Conservation (phyloP, 345 rosid species). For the Brassica incana region DNA sequence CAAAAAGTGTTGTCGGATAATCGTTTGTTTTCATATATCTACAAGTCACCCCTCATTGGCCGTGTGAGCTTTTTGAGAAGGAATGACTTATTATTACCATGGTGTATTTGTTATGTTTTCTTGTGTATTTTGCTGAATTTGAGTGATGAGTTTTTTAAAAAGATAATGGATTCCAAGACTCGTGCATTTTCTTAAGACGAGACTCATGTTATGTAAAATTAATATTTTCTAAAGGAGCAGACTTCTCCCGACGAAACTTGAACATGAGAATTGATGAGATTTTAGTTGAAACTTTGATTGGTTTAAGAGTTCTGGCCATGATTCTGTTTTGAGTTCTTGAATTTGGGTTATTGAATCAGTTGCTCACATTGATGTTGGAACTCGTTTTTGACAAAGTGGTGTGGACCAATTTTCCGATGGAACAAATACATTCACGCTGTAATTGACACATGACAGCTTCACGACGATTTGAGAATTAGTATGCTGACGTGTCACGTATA, state of each 20-base stretch:
- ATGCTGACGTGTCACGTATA: too few relatives aligned
- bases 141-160: background rate
- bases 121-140: background rate
- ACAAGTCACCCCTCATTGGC: background rate
- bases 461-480: too few relatives aligned
- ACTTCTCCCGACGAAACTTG: background rate
- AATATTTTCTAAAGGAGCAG: background rate
- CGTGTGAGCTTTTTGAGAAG: background rate
- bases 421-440: too few relatives aligned
- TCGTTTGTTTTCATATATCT: background rate
- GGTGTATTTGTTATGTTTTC: background rate
- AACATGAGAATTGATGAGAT: background rate
- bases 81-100: background rate
- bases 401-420: too few relatives aligned
- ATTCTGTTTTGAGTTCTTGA: background rate
- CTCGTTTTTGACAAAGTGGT: too few relatives aligned
- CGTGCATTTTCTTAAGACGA: background rate
- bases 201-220: background rate
- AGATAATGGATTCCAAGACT: background rate
- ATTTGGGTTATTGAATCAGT: background rate
- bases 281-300: background rate
- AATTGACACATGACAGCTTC: too few relatives aligned
- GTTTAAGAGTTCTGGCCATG: background rate
- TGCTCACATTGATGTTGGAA: slow-evolving; percentile 4
- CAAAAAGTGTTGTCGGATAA: background rate